Evolutionary conservation across 2,329 filamentous ascomycete genomes (phyloP).

Genomic region (Hypoxylon sp.): DNA sequence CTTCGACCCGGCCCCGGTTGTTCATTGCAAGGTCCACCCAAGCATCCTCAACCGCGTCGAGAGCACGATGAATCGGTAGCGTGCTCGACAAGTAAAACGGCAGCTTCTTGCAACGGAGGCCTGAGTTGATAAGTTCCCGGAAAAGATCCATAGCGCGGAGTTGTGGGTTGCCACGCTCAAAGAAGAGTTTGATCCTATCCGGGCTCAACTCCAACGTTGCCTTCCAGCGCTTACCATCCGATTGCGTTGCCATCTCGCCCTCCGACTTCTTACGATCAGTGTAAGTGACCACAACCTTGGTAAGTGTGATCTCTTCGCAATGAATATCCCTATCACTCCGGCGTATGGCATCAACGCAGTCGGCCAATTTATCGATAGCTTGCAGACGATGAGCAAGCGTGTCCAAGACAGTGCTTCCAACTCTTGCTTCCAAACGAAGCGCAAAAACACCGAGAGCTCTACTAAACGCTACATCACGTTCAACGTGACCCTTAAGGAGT

Average conservation of each 20-base stretch:
- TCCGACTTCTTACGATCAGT: slow-evolving; percentile 54
- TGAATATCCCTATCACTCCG: slow-evolving; percentile 68
- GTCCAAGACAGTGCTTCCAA: slow-evolving; percentile 72
- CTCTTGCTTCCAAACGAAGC: slow-evolving; percentile 70
- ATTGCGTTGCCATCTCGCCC: slow-evolving; percentile 34
- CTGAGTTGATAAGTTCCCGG: slow-evolving; percentile 63
- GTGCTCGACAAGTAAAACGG: slow-evolving; percentile 71
- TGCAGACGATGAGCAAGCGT: slow-evolving; percentile 73
- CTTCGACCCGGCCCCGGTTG: slow-evolving; percentile 64
- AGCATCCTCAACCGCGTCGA: slow-evolving; percentile 71
- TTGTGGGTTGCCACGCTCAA: slow-evolving; percentile 77
- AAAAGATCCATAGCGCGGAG: slow-evolving; percentile 73
- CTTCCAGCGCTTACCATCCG: slow-evolving; percentile 59
- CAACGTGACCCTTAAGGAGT: slow-evolving; percentile 68
- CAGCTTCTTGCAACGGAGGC: slow-evolving; percentile 65
- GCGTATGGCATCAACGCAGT: slow-evolving; percentile 76
- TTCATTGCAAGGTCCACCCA: slow-evolving; percentile 63
- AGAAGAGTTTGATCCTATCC: slow-evolving; percentile 68
- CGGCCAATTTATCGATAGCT: slow-evolving; percentile 78
- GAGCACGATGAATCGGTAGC: slow-evolving; percentile 73
- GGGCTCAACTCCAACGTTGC: slow-evolving; percentile 71
- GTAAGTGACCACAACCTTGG: slow-evolving; percentile 79
- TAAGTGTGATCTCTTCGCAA: slow-evolving; percentile 72
- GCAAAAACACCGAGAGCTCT: slow-evolving; percentile 72
- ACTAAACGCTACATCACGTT: slow-evolving; percentile 75